Base-by-base conservation (phyloP, 805 yeast species). In the Helenozyma rhizophorensis region DNA sequence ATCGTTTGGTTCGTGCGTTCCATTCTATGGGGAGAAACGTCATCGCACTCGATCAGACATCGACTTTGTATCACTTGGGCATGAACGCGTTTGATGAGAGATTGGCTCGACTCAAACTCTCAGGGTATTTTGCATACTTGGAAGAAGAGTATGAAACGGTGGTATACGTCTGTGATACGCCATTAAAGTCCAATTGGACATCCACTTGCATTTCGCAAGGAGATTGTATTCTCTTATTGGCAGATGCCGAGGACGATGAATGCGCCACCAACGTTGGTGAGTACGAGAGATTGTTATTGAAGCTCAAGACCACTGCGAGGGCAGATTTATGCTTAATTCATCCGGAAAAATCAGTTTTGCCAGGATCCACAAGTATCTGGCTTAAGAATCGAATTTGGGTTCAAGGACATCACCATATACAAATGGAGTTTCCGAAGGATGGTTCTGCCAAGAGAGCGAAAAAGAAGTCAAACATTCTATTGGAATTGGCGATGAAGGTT, bases 161-260 rank as follows among this genome's bases (percentile, higher is more conserved):
- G 4, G 76, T 90, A 2, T 93, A 90, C 51, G 78, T 90, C 9
- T 89, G 93, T 16, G 97, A 93, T 49, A 79, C 96, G 0, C 71
- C 83, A 1, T 77, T 83, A 2, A 78, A 78, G 44, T 83, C 96
- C 0, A 72, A 79, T 13, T 90, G 98, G 98, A 86, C 96, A 0
- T 72, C 77, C 7, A 86, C 96, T 0, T 93, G 97, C 56, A 83
- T 90, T 25, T 78, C 89, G 7, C 97, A 90, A 56, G 97, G 96
- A 12, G 97, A 90, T 57, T 89, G 97, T 62, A 78, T 90, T n/a
- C 63, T 93, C 21, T 62, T 93, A 12, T 58, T 93, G 11, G 97
- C 97, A 0, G 89, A 90, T 61, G 94, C 96, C 0, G 65, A 72
- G 6, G 74, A 79, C 13, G 73, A 74, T 18, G 62, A 54, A 12